Evolutionary conservation across 805 yeast species (phyloP), one percentile per base, ranked within the genome.

Genomic region (Saturnispora gosingensis): DNA sequence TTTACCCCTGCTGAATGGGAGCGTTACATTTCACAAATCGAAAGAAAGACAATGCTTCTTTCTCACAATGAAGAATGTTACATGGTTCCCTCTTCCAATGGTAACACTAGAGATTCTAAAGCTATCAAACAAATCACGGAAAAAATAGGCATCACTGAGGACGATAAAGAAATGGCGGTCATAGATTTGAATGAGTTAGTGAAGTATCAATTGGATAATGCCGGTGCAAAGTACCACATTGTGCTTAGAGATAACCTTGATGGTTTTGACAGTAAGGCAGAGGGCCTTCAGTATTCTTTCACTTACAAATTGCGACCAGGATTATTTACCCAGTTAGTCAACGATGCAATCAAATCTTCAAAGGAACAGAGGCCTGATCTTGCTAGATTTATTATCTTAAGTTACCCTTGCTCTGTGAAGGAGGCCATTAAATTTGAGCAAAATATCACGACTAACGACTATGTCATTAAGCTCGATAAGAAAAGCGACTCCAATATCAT

Each of bases 391-490:
- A 57, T 82, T 0, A 63, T 85, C 46, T 60, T 76, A 27, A 78
- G 82, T 59, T 84, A 77, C 61, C 90, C 91, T 3, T 73, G 71
- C 46, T 71, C 72, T 24, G 74, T 85, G 39, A 77, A 77, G 46
- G 90, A 85, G 54, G 84, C 88, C 3, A 77, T 82, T 49, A 80
- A 78, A 59, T 85, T 85, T 56, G 93, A 85, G 62, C 85, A 81
- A 58, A 87, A 83, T 53, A 72, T 85, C 27, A 75, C 82, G 2
- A 73, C 74, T 9, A 66, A 76, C 47, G 64, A 71, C 52, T 70
- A 73, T 47, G 49, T 80, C 40, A 64, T 72, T 25, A 56, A 69
- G 13, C 58, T 64, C 53, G 56, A 63, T 24, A 61, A 63, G 3
- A 58, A 56, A 1, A 49, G 70, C 35, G 62, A 67, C n/a, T 77